Percentiles rank a stretch among this genome's conserved stretches.
phyloP scores from a whole-genome alignment of 106 monocot species.

The Acorus gramineus region DNA sequence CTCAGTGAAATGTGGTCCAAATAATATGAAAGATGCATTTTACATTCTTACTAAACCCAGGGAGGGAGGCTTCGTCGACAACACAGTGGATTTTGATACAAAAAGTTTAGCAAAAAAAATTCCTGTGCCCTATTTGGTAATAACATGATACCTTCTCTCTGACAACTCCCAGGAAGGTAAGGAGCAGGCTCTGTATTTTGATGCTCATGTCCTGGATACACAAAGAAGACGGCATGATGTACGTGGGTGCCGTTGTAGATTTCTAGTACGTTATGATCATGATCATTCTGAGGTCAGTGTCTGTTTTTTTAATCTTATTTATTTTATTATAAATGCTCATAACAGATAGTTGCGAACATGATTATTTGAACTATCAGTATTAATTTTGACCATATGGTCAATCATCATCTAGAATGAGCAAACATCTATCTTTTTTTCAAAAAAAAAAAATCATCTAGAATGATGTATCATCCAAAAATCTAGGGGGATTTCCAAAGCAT shows the following conservation, averaged over 20 bases:
- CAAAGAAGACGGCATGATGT: slow-evolving; percentile 92
- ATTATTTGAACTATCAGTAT: background rate
- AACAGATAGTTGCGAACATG: background rate
- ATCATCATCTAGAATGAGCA: too few relatives aligned
- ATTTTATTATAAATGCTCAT: background rate
- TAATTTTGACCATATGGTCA: too few relatives aligned
- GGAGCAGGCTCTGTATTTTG: slow-evolving; percentile 97
- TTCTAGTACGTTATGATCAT: slow-evolving; percentile 91
- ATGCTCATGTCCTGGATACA: slow-evolving; percentile 85
- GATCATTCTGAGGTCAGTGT: slow-evolving; percentile 78
- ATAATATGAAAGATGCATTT: background rate
- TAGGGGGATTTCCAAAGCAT: too few relatives aligned
- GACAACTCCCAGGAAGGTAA: slow-evolving; percentile 68
- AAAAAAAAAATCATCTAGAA: too few relatives aligned
- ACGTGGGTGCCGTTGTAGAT: slow-evolving; percentile 88
- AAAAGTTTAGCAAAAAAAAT: too few relatives aligned
- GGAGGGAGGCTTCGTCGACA: too few relatives aligned
- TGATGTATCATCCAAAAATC: too few relatives aligned
- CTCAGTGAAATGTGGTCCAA: too few relatives aligned
- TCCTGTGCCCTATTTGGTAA: background rate
- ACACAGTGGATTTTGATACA: too few relatives aligned
- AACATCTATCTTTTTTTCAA: too few relatives aligned
- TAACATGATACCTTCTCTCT: background rate
- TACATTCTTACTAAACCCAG: background rate
- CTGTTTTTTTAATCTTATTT: background rate